These are phyloP conservation scores for Heritiera fomes DNA, from an alignment of 345 rosid species.

Conservation along the genomic window DNA sequence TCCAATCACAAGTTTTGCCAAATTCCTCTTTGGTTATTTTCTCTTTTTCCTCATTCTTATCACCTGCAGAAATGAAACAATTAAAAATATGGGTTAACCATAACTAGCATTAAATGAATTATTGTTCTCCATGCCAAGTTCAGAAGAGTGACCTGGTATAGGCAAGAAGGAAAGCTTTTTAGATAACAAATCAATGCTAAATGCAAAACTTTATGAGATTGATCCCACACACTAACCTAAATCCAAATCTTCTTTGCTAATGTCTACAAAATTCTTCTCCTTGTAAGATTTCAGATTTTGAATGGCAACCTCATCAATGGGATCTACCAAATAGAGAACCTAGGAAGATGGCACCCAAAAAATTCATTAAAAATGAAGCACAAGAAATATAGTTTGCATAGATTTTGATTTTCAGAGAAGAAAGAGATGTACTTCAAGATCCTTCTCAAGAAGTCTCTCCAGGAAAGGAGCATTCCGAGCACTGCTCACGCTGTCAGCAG, in stretches of 20 bases:
- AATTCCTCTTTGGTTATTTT: constrained; percentile 75
- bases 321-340: constrained; percentile 86
- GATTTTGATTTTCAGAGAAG: constrained; percentile 12
- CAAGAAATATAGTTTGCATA: not conserved
- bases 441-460: constrained; percentile 81
- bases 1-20: constrained; percentile 94
- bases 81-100: not conserved
- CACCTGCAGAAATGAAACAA: constrained; percentile 53
- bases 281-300: constrained; percentile 87
- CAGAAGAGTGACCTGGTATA: not conserved
- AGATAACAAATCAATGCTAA: not conserved
- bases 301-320: constrained; percentile 90
- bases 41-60: constrained; percentile 82
- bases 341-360: constrained; percentile 25
- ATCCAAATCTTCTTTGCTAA: constrained; percentile 97
- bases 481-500: constrained; percentile 83
- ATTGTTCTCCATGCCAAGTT: not conserved
- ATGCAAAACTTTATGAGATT: not conserved
- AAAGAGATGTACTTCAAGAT: constrained; percentile 61
- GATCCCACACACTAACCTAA: constrained; percentile 49
- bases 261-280: constrained; percentile 90
- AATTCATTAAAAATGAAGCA: constrained; percentile 5
- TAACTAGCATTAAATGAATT: not conserved
- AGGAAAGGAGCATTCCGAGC: constrained; percentile 94
- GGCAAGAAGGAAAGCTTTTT: constrained; percentile 3